A percentile compares a stretch with the other conserved stretches of the same genome.
Evolutionary conservation across 148 eudicot species (phyloP).

Genomic region (Rhododendron ferrugineum): DNA sequence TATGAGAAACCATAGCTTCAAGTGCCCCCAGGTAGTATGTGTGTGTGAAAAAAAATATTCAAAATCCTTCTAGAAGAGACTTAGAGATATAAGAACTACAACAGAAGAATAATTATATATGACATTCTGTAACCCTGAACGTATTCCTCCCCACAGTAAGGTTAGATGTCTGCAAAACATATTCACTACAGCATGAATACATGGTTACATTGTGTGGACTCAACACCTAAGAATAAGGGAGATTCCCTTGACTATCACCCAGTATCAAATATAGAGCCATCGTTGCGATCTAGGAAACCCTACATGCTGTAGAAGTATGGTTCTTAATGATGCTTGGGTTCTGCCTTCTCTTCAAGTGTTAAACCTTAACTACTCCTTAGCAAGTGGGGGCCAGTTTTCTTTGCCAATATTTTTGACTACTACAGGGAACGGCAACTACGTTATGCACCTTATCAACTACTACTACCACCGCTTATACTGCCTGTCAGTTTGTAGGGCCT

Average conservation of each 20-base stretch:
- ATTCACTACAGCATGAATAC: neutral
- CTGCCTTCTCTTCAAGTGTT: neutral
- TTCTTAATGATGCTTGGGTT: neutral
- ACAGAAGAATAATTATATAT: neutral
- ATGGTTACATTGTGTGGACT: neutral
- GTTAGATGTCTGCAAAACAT: neutral
- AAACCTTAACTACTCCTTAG: neutral
- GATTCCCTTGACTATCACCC: neutral
- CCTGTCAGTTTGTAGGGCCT: neutral
- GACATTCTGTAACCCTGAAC: neutral
- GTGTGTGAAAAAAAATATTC: neutral
- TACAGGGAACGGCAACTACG: neutral
- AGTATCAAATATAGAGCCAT: neutral
- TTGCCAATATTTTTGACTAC: neutral
- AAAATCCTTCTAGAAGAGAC: neutral
- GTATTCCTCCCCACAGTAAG: neutral
- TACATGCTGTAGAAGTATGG: neutral
- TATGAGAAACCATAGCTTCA: neutral
- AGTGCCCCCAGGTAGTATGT: neutral
- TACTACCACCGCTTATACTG: neutral
- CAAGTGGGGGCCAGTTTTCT: neutral
- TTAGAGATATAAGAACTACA: neutral
- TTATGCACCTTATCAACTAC: neutral
- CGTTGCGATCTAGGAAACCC: neutral
- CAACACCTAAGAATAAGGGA: neutral